Percentiles rank a stretch among this genome's conserved stretches.
phyloP scores from a whole-genome alignment of 2,329 filamentous ascomycete species.

The Phyllosticta citrichinensis region DNA sequence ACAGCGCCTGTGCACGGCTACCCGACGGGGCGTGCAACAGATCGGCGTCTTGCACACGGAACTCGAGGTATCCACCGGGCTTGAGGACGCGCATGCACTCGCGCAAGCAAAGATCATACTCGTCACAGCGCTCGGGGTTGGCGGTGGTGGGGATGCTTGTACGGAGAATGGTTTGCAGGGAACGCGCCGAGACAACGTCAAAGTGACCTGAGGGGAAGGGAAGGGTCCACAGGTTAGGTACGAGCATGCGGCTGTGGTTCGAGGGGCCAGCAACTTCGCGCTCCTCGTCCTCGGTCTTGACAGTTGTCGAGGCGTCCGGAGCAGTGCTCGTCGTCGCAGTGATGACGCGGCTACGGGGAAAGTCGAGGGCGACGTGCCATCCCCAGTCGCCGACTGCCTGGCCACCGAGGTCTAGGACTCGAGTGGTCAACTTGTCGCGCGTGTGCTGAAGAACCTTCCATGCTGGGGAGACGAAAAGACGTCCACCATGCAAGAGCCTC shows the following conservation, averaged over 20 bases:
- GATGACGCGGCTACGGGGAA: conserved; percentile 76
- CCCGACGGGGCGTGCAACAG: conserved; percentile 80
- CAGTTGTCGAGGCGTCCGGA: conserved; percentile 24
- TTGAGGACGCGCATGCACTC: conserved; percentile 90
- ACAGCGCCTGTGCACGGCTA: conserved; percentile 66
- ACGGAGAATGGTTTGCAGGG: conserved; percentile 77
- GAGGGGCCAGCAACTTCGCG: conserved; percentile 58
- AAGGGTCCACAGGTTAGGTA: conserved; percentile 66
- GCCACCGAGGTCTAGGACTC: conserved; percentile 78
- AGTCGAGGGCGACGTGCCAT: conserved; percentile 83
- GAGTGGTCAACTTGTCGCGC: conserved; percentile 53
- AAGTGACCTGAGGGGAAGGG: conserved; percentile 83
- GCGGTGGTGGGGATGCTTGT: conserved; percentile 39
- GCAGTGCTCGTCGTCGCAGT: conserved; percentile 59
- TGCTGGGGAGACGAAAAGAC: conserved; percentile 44
- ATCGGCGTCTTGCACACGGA: conserved; percentile 79
- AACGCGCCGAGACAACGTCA: conserved; percentile 81
- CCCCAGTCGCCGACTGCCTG: conserved; percentile 86
- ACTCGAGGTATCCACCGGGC: conserved; percentile 87
- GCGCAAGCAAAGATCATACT: conserved; percentile 74
- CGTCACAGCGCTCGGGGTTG: conserved; percentile 43
- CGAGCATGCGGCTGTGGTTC: conserved; percentile 77
- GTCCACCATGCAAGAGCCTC: conserved; percentile 50
- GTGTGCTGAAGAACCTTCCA: conserved; percentile 41
- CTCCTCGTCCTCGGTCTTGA: conserved; percentile 34